Conservation (phyloP, 2,329 filamentous ascomycete genomes). For the Alternaria longipes region DNA sequence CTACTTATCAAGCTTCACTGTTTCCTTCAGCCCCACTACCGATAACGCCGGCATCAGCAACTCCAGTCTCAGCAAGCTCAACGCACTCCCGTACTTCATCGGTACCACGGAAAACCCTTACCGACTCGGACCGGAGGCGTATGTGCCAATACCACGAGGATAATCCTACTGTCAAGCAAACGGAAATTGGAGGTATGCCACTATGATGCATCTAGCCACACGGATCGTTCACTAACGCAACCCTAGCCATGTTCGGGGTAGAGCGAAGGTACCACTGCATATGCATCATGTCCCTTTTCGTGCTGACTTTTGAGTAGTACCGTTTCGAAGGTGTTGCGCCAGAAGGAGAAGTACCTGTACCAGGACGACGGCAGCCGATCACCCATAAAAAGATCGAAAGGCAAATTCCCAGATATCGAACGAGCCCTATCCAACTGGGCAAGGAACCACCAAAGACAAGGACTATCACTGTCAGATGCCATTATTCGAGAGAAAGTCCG, state of each 20-base stretch:
- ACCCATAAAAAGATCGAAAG: conserved; percentile 82
- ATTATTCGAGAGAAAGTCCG: conserved; percentile 85
- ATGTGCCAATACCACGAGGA: conserved; percentile 97
- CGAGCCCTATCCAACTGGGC: conserved; percentile 89
- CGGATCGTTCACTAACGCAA: conserved; percentile 41
- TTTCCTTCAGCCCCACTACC: conserved; percentile 50
- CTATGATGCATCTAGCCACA: conserved; percentile 26
- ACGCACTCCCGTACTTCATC: conserved; percentile 57
- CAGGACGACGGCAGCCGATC: conserved; percentile 81
- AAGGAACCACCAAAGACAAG: conserved; percentile 79
- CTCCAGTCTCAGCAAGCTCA: conserved; percentile 52
- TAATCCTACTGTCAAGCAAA: conserved; percentile 90
- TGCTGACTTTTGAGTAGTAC: conserved; percentile 68
- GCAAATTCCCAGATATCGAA: conserved; percentile 90
- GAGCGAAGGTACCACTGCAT: conserved; percentile 80
- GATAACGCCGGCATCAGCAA: conserved; percentile 50
- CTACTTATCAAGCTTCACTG: conserved; percentile 51
- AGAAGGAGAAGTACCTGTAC: conserved; percentile 93
- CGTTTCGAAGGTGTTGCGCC: conserved; percentile 95
- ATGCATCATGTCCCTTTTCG: conserved; percentile 13
- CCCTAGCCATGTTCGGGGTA: conserved; percentile 84
- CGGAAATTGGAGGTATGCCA: conserved; percentile 84
- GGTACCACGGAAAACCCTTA: conserved; percentile 85
- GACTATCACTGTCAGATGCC: conserved; percentile 77
- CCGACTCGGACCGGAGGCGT: conserved; percentile 84